phyloP scores from a whole-genome alignment of 2,329 filamentous ascomycete species.

The Aspergillus alliaceus region DNA sequence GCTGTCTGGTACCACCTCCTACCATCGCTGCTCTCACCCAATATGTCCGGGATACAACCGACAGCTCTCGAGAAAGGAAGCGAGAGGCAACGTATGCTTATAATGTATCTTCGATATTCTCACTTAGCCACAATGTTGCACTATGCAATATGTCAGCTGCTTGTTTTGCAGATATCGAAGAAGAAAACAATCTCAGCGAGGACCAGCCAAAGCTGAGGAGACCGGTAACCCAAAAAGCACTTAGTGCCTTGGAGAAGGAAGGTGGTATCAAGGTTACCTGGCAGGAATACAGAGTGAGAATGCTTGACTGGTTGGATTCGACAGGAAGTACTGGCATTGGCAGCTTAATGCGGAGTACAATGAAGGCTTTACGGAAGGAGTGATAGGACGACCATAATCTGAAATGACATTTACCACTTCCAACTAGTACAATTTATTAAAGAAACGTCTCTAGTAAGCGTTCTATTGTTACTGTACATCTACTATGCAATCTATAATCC shows the following conservation, averaged over 20 bases:
- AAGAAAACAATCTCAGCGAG: slow-evolving; percentile 36
- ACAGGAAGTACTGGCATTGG: slow-evolving; percentile 66
- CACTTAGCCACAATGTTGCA: slow-evolving; percentile 48
- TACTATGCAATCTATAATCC: neutral
- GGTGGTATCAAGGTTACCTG: slow-evolving; percentile 69
- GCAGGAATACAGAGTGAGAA: slow-evolving; percentile 73
- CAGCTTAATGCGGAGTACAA: slow-evolving; percentile 75
- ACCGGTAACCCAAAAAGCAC: slow-evolving; percentile 68
- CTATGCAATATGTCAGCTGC: slow-evolving; percentile 48
- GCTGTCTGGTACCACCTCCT: slow-evolving; percentile 51
- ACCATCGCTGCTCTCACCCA: slow-evolving; percentile 46
- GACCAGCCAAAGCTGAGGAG: slow-evolving; percentile 29
- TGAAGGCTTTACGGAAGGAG: slow-evolving; percentile 67
- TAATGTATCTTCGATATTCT: slow-evolving; percentile 45
- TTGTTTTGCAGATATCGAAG: slow-evolving; percentile 51
- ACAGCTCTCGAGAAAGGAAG: slow-evolving; percentile 30
- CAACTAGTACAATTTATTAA: neutral
- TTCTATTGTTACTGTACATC: neutral
- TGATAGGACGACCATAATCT: slow-evolving; percentile 10
- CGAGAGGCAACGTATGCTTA: slow-evolving; percentile 32
- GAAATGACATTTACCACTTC: neutral
- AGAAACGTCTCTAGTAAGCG: neutral
- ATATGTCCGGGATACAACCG: slow-evolving; percentile 43
- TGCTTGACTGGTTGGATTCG: slow-evolving; percentile 66
- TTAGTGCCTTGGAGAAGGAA: slow-evolving; percentile 61